A percentile compares a stretch with the other conserved stretches of the same genome.
Evolutionary conservation across 2,329 filamentous ascomycete species (phyloP).

Genomic region (Neofusicoccum sp.): DNA sequence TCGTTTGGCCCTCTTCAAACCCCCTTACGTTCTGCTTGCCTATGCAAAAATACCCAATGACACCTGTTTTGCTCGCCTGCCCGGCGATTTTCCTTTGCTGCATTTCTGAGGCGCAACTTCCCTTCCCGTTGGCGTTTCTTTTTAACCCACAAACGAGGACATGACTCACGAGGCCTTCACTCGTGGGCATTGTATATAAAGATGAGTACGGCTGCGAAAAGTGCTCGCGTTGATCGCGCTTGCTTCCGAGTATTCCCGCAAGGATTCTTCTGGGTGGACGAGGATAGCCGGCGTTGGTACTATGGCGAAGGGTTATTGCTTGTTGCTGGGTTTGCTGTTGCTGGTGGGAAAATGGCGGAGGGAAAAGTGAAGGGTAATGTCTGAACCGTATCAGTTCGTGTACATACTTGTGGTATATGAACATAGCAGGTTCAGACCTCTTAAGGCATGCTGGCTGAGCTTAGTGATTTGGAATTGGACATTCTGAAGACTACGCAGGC

Average conservation of each 20-base stretch:
- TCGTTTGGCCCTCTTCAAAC: not conserved
- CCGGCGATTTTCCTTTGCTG: not conserved
- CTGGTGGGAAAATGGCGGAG: not conserved
- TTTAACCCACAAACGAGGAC: not conserved
- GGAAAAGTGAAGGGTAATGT: not conserved
- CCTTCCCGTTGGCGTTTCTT: not conserved
- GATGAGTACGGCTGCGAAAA: not conserved
- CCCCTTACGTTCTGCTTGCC: not conserved
- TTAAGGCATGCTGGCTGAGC: not conserved
- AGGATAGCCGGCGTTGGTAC: slow-evolving; percentile 9
- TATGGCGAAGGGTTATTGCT: not conserved
- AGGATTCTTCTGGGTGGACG: not conserved
- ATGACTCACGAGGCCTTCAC: not conserved
- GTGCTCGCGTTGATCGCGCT: not conserved
- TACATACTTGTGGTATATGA: slow-evolving; percentile 13
- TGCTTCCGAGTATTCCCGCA: not conserved
- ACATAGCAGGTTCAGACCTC: slow-evolving; percentile 5
- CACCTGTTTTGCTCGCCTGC: not conserved
- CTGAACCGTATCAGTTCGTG: slow-evolving; percentile 12
- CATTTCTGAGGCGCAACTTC: slow-evolving; percentile 6
- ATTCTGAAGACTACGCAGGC: not conserved
- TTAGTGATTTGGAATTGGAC: not conserved
- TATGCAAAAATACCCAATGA: slow-evolving; percentile 7
- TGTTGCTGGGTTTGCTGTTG: not conserved
- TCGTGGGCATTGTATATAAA: slow-evolving; percentile 4